Percentiles rank a stretch among this genome's conserved stretches.
Evolutionary conservation across 306 rosid genomes (phyloP).

Genomic region (Adenanthera pavonina): DNA sequence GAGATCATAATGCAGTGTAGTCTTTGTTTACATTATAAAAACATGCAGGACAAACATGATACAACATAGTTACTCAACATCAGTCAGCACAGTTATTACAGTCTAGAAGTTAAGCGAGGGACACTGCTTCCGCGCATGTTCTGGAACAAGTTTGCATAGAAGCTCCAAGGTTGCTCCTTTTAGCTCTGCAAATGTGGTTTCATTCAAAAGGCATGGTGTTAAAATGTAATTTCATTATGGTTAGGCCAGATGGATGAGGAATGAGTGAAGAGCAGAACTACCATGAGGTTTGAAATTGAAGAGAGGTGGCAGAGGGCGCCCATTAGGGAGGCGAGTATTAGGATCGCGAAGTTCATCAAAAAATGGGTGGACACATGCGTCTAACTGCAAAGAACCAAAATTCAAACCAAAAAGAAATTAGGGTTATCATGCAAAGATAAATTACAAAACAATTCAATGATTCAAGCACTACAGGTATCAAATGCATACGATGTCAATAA

Average conservation of each 20-base stretch:
- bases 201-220: neutral
- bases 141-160: slow-evolving; percentile 61
- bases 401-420: neutral
- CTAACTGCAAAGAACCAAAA: slow-evolving; percentile 46
- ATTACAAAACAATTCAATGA: neutral
- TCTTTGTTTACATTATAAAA: slow-evolving; percentile 15
- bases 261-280: slow-evolving; percentile 26
- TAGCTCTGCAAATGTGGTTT: slow-evolving; percentile 49
- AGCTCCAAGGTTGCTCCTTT: slow-evolving; percentile 69
- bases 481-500: neutral
- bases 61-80: slow-evolving; percentile 6
- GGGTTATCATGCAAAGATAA: slow-evolving; percentile 1
- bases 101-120: slow-evolving; percentile 52
- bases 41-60: slow-evolving; percentile 24
- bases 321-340: slow-evolving; percentile 63
- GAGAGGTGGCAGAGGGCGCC: slow-evolving; percentile 69
- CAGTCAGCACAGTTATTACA: slow-evolving; percentile 13
- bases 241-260: neutral
- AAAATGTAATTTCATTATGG: neutral
- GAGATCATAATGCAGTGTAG: neutral
- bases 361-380: slow-evolving; percentile 67
- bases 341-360: slow-evolving; percentile 74
- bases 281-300: slow-evolving; percentile 79
- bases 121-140: slow-evolving; percentile 71
- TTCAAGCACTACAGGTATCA: neutral